Evolutionary conservation across 805 yeast genomes (phyloP).

Genomic region (Saccharomycopsis sp.): DNA sequence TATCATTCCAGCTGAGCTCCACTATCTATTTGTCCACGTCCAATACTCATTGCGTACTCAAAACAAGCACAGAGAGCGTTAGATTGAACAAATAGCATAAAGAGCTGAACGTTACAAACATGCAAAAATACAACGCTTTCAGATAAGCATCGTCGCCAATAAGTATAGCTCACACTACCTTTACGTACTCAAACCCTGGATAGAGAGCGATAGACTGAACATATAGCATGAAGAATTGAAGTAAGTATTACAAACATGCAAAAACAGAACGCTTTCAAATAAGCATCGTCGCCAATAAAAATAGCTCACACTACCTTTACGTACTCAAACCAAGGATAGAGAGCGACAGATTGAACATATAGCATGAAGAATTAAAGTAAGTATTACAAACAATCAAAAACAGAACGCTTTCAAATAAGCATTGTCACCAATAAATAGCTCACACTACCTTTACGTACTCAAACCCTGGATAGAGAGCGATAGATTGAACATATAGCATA

Average conservation of each 20-base stretch:
- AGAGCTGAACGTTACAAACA: background rate
- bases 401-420: background rate
- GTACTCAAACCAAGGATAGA: background rate
- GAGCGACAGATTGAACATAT: background rate
- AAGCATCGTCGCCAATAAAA: too few species aligned
- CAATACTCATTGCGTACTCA: too few species aligned
- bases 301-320: too few species aligned
- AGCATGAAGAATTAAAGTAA: background rate
- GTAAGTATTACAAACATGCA: background rate
- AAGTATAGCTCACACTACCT: too few species aligned
- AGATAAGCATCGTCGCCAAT: too few species aligned
- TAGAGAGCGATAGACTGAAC: background rate
- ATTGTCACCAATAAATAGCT: too few species aligned
- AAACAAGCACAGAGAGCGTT: background rate
- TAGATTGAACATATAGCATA: background rate
- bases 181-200: background rate
- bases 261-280: background rate
- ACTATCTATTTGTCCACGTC: too few species aligned
- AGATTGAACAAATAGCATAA: background rate
- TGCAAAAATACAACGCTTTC: background rate
- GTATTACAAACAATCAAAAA: background rate
- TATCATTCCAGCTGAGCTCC: too few species aligned
- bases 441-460: too few species aligned
- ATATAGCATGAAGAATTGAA: background rate
- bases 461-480: background rate